These are phyloP conservation scores for Colletotrichum orbiculare DNA, from an alignment of 2,329 filamentous ascomycete genomes.

Conservation along the genomic window DNA sequence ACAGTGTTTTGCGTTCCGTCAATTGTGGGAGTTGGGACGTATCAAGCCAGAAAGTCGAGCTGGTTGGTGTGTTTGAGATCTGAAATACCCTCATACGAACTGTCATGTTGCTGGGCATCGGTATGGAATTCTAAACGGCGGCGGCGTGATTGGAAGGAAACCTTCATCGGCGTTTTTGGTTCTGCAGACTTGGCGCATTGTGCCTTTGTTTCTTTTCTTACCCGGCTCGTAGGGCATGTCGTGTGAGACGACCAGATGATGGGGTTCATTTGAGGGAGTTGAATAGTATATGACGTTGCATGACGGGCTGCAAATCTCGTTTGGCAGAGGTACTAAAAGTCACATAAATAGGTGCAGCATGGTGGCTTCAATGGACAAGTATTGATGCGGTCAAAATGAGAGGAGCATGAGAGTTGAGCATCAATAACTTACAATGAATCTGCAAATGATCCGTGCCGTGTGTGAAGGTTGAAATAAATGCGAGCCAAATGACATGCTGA, in stretches of 20 bases:
- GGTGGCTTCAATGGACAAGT: background rate
- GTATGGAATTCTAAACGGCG: constrained; percentile 19
- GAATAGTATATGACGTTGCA: constrained; percentile 14
- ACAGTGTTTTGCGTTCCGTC: constrained; percentile 10
- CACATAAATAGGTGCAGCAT: constrained; percentile 4
- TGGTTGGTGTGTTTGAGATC: constrained; percentile 24
- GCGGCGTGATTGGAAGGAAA: constrained; percentile 22
- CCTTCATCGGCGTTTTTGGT: constrained; percentile 21
- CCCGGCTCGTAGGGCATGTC: constrained; percentile 17
- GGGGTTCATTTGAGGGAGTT: constrained; percentile 6
- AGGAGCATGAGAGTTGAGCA: background rate
- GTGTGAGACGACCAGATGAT: constrained; percentile 20
- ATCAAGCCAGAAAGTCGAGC: constrained; percentile 3
- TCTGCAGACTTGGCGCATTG: constrained; percentile 4
- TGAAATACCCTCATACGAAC: constrained; percentile 37
- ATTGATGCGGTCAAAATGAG: background rate
- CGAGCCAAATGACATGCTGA: too few species aligned
- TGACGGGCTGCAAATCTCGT: constrained; percentile 11
- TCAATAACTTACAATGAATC: background rate
- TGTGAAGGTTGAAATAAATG: too few species aligned
- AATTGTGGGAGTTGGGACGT: constrained; percentile 5
- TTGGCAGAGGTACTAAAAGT: constrained; percentile 13
- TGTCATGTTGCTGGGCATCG: constrained; percentile 32
- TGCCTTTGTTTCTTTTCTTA: constrained; percentile 15
- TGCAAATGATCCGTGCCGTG: too few species aligned